Evolutionary conservation across 106 monocot species (phyloP), one percentile per base, ranked within the genome.

Genomic region (Dioscorea zingiberensis): DNA sequence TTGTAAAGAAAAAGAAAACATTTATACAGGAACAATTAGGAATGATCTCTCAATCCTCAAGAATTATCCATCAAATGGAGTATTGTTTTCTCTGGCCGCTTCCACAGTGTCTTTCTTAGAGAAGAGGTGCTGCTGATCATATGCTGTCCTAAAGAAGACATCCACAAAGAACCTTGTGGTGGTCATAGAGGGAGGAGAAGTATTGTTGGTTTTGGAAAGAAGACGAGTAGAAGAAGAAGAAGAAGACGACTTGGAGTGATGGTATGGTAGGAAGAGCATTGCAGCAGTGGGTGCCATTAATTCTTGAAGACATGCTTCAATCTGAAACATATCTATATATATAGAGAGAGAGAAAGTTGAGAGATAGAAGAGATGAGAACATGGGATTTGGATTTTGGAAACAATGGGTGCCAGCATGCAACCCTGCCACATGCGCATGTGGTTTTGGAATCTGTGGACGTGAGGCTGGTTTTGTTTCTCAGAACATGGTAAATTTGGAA

Each of bases 251-350:
- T 55, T 67, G 54, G 29, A 67, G 2, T 67, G 67, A 18, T 55
- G 67, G 54, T 67, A 30, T 16, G 19, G 13, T 6, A 67, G 49
- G 54, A 67, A 67, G 54, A 67, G 67, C 25, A 48, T 58, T 14
- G 69, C 12, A 21, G 44, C 59, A 7, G 57, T 59, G 44, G 57
- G 57, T 47, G 69, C 21, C 59, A 58, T 69, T 46, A 11, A 13
- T 9, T n/a, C 4, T 19, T 53, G 19, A 19, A 53, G 51, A 53
- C 15, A 30, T 25, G 1, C 2, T 27, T 61, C 16, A 62, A 30
- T 6, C 13, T n/a, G 18, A 27, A 16, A 4, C 4, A 30, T 11
- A 29, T 26, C 9, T 59, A 14, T 59, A 62, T 62, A 27, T 62
- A 62, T 29, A 61, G 60, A 61, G 61, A 18, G 61, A 62, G 30